phyloP scores from a whole-genome alignment of 805 yeast genomes.

The Wickerhamiella azymoides region DNA sequence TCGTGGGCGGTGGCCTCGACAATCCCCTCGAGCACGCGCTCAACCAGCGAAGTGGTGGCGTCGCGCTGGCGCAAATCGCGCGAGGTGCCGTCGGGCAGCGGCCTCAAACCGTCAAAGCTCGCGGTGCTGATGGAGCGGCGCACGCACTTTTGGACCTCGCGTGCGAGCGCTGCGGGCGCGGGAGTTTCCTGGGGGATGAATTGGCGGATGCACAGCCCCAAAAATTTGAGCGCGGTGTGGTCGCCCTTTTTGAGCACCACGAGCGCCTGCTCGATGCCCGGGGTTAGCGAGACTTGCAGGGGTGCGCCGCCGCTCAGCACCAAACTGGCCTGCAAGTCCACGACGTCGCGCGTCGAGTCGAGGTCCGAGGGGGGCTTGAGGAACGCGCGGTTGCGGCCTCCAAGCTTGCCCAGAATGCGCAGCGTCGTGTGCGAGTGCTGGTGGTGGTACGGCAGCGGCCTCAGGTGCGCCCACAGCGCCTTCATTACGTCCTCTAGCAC shows the following conservation, averaged over 20 bases:
- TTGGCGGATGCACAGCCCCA: constrained; percentile 50
- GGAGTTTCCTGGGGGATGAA: constrained; percentile 40
- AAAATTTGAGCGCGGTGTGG: constrained; percentile 56
- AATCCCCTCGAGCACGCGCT: constrained; percentile 51
- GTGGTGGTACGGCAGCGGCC: constrained; percentile 88
- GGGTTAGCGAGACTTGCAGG: constrained; percentile 36
- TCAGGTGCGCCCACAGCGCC: constrained; percentile 79
- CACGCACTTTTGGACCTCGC: constrained; percentile 14
- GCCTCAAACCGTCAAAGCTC: constrained; percentile 11
- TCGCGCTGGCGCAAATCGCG: constrained; percentile 19
- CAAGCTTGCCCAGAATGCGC: constrained; percentile 83
- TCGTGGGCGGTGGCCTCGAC: constrained; percentile 66
- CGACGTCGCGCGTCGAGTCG: constrained; percentile 48
- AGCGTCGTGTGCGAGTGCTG: constrained; percentile 92
- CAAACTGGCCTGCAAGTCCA: constrained; percentile 48
- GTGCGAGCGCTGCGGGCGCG: constrained; percentile 24
- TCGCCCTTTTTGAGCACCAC: constrained; percentile 41
- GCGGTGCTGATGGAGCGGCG: constrained; percentile 8
- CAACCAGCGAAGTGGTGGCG: constrained; percentile 45
- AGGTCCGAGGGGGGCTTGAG: constrained; percentile 63
- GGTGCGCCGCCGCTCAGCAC: constrained; percentile 37
- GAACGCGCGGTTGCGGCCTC: constrained; percentile 87
- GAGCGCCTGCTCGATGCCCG: constrained; percentile 71
- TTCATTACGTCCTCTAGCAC: constrained; percentile 89
- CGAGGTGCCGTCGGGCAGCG: constrained; percentile 14